These are phyloP conservation scores for Fusarium lateritium DNA, from an alignment of 2,329 filamentous ascomycete genomes.

Conservation along the genomic window DNA sequence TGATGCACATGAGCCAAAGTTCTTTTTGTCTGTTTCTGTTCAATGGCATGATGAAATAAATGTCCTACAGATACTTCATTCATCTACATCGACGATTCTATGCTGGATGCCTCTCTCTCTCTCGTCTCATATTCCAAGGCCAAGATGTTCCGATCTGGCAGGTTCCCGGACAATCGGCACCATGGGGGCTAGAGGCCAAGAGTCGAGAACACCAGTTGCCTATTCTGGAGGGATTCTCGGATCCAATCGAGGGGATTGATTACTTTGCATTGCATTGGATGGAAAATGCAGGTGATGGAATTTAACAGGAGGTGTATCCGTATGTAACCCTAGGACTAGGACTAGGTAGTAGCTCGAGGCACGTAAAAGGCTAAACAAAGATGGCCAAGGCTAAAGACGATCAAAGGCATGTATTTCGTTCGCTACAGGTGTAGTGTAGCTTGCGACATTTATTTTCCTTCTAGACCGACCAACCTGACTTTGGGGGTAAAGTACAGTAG, in stretches of 20 bases:
- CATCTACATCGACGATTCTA: slow-evolving; percentile 5
- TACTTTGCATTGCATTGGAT: not conserved
- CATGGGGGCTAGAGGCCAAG: slow-evolving; percentile 16
- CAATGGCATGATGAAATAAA: not conserved
- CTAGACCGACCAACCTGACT: not conserved
- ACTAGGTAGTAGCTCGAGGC: slow-evolving; percentile 1
- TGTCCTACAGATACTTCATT: not conserved
- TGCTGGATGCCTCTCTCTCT: not conserved
- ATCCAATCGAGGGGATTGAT: slow-evolving; percentile 17
- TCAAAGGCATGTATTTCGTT: slow-evolving; percentile 12
- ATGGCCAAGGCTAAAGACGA: slow-evolving; percentile 17
- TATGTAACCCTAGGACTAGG: slow-evolving; percentile 24
- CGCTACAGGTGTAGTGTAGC: too few relatives aligned
- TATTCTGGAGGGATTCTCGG: slow-evolving; percentile 19
- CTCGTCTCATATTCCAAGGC: slow-evolving; percentile 4
- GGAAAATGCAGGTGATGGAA: slow-evolving; percentile 25
- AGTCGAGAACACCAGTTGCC: slow-evolving; percentile 30
- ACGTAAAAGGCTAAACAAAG: slow-evolving; percentile 29
- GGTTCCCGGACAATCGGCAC: slow-evolving; percentile 43
- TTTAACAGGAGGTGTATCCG: slow-evolving; percentile 25
- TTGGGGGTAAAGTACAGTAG: not conserved
- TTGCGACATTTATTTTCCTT: not conserved
- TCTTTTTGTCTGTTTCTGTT: not conserved
- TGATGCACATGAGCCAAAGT: slow-evolving; percentile 15
- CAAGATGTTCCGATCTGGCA: slow-evolving; percentile 36